Conservation (phyloP, 2,329 filamentous ascomycete species). For the Xylaria sp. region DNA sequence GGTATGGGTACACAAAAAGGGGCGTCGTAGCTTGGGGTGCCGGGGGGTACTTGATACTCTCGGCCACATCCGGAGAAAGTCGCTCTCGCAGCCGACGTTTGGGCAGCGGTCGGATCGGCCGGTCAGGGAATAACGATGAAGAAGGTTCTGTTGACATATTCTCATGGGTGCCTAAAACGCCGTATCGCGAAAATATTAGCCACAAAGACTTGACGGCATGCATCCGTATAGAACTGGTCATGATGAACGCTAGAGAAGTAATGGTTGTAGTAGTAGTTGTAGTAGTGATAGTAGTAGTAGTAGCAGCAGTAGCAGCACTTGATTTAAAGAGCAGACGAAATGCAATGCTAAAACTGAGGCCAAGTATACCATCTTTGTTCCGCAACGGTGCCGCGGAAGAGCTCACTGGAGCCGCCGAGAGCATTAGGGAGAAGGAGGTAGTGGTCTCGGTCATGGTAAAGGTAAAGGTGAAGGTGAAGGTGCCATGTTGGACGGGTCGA, state of each 20-base stretch:
- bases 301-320: constrained; percentile 12
- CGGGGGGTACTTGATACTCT: constrained; percentile 83
- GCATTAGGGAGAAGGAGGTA: background rate
- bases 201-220: constrained; percentile 42
- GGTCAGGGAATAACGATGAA: constrained; percentile 85
- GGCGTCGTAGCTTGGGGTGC: constrained; percentile 76
- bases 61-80: constrained; percentile 84
- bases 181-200: constrained; percentile 49
- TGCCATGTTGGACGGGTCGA: constrained; percentile 11
- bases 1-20: constrained; percentile 79
- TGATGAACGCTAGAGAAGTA: constrained; percentile 33
- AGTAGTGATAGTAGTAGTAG: background rate
- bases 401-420: constrained; percentile 15
- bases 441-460: background rate
- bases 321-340: background rate
- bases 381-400: constrained; percentile 1
- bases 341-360: constrained; percentile 7
- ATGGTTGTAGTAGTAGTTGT: constrained; percentile 7
- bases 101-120: constrained; percentile 91
- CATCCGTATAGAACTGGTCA: constrained; percentile 42
- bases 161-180: constrained; percentile 56
- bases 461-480: background rate
- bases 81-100: constrained; percentile 89
- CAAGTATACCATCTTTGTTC: constrained; percentile 17
- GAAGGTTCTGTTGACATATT: constrained; percentile 78